Conservation (phyloP, 106 monocot genomes). For the Dioscorea zingiberensis region DNA sequence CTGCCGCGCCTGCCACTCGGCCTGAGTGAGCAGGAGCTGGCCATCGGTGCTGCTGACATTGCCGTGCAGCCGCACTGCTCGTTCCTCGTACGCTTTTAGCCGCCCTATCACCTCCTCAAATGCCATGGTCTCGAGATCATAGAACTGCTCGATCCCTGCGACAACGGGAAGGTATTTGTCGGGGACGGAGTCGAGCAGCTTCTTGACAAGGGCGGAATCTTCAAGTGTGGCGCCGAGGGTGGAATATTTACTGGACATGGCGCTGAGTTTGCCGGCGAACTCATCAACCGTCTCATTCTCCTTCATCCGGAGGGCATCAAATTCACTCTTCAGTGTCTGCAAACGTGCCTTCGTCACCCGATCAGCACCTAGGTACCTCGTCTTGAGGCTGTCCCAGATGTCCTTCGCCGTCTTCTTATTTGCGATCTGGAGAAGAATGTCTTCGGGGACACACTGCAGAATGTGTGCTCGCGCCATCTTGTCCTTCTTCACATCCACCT, state of each 20-base stretch:
- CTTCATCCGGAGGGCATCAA: slow-evolving; percentile 1
- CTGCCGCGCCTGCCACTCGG: not conserved
- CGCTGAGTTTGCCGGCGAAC: slow-evolving; percentile 3
- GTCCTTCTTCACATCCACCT: slow-evolving; percentile 11
- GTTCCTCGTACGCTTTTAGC: slow-evolving; percentile 15
- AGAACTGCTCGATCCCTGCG: slow-evolving; percentile 20
- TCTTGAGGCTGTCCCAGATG: slow-evolving; percentile 10
- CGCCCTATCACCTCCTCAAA: slow-evolving; percentile 19
- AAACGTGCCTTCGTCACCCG: slow-evolving; percentile 10
- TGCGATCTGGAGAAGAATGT: slow-evolving; percentile 12
- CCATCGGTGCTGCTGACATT: not conserved
- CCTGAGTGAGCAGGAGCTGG: slow-evolving; percentile 16
- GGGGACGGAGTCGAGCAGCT: slow-evolving; percentile 1
- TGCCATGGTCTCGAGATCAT: slow-evolving; percentile 6
- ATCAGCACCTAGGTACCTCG: slow-evolving; percentile 10
- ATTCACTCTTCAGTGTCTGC: slow-evolving; percentile 15
- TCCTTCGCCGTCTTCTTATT: slow-evolving; percentile 12
- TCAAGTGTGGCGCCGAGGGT: slow-evolving; percentile 10
- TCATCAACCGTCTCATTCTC: slow-evolving; percentile 13
- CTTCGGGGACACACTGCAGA: not conserved
- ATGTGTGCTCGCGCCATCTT: not conserved
- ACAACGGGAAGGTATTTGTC: slow-evolving; percentile 1
- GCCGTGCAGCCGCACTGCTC: not conserved
- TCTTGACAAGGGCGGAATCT: slow-evolving; percentile 6
- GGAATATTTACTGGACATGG: slow-evolving; percentile 2